Conservation (phyloP, 305 asterid genomes). For the Salvia sclarea region DNA sequence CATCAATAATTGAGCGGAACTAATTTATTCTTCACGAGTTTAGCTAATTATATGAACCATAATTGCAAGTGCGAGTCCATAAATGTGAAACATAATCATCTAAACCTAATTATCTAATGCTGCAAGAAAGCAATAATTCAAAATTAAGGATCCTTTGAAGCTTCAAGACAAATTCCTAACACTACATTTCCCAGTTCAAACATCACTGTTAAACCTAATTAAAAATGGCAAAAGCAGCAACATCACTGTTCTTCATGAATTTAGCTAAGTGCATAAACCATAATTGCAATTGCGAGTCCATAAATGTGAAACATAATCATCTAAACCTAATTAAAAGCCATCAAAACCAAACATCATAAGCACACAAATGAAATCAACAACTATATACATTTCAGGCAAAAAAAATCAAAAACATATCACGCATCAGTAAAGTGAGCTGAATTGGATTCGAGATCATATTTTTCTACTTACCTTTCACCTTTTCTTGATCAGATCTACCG, state of each 20-base stretch:
- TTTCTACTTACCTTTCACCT: slow-evolving; percentile 29
- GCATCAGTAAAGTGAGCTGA: background rate
- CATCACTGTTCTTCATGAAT: slow-evolving; percentile 10
- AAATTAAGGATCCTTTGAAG: background rate
- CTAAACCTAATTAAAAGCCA: slow-evolving; percentile 22
- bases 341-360: slow-evolving; percentile 16
- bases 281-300: slow-evolving; percentile 12
- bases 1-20: no score
- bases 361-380: slow-evolving; percentile 30
- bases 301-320: slow-evolving; percentile 20
- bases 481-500: slow-evolving; percentile 43
- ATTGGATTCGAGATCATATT: background rate
- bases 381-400: background rate
- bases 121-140: slow-evolving; percentile 16
- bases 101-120: slow-evolving; percentile 17
- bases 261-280: slow-evolving; percentile 21
- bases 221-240: slow-evolving; percentile 28
- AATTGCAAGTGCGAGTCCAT: slow-evolving; percentile 9
- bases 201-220: background rate
- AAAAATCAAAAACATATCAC: slow-evolving; percentile 7
- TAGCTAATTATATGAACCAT: slow-evolving; percentile 16
- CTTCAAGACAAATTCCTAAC: background rate
- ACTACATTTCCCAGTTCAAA: background rate
- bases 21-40: background rate
- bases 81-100: slow-evolving; percentile 22